Conservation (phyloP, 257 asterid species). For the Scutellaria minor region DNA sequence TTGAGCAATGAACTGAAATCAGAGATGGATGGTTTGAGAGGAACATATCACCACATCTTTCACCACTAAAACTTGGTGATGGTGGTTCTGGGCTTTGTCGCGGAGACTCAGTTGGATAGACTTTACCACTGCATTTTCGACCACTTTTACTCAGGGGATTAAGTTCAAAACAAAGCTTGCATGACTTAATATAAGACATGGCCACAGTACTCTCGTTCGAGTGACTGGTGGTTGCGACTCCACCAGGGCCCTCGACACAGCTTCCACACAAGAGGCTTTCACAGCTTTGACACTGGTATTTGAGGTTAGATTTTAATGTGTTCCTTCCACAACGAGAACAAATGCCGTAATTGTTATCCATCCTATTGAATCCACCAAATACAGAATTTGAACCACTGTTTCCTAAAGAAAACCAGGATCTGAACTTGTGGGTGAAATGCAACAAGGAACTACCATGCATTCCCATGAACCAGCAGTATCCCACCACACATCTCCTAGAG, state of each 20-base stretch:
- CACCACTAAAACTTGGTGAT: conserved; percentile 81
- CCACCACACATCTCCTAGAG: conserved; percentile 41
- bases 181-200: conserved; percentile 42
- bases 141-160: conserved; percentile 42
- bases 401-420: conserved; percentile 68
- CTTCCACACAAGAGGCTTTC: conserved; percentile 57
- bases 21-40: conserved; percentile 55
- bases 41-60: conserved; percentile 53
- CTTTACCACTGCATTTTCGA: conserved; percentile 60
- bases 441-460: conserved; percentile 60
- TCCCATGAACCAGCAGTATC: conserved; percentile 64
- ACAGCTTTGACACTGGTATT: conserved; percentile 69
- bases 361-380: conserved; percentile 47
- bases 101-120: conserved; percentile 84
- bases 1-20: conserved; percentile 55
- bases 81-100: conserved; percentile 76
- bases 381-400: conserved; percentile 39
- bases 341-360: conserved; percentile 37
- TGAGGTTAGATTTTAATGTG: conserved; percentile 46
- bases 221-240: conserved; percentile 38
- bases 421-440: conserved; percentile 67
- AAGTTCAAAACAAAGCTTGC: conserved; percentile 61
- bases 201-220: conserved; percentile 36
- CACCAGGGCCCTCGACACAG: conserved; percentile 54
- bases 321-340: conserved; percentile 58